A percentile compares a stretch with the other conserved stretches of the same genome.
These are phyloP conservation scores for Phytopythium oedochilum DNA, from an alignment of 352 stramenopile species.

Conservation along the genomic window DNA sequence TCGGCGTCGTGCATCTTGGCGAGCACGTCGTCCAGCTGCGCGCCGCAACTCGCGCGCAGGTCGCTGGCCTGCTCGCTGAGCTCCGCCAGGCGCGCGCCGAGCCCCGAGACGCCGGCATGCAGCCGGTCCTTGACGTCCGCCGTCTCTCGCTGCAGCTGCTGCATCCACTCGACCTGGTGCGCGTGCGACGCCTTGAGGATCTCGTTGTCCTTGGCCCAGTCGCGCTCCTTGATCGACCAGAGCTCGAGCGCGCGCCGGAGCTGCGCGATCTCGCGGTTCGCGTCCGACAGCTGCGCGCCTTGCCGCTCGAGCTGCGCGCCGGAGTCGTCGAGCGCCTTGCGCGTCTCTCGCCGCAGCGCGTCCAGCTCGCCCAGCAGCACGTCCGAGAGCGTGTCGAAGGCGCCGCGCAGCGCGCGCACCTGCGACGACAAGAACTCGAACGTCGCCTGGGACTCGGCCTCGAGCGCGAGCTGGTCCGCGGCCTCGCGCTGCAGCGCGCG, in stretches of 20 bases:
- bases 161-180: slow-evolving; percentile 86
- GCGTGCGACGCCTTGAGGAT: slow-evolving; percentile 79
- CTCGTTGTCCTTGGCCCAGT: slow-evolving; percentile 85
- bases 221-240: slow-evolving; percentile 75
- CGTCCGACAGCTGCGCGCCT: slow-evolving; percentile 51
- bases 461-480: slow-evolving; percentile 64
- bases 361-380: slow-evolving; percentile 75
- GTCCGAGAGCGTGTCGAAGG: slow-evolving; percentile 78
- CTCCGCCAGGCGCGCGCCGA: slow-evolving; percentile 43
- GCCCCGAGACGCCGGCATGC: slow-evolving; percentile 24
- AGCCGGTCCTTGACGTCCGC: slow-evolving; percentile 76
- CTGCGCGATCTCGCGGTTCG: slow-evolving; percentile 62
- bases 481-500: slow-evolving; percentile 74
- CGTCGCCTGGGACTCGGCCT: slow-evolving; percentile 78
- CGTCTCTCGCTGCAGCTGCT: slow-evolving; percentile 75
- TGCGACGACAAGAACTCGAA: slow-evolving; percentile 82
- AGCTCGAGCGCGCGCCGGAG: slow-evolving; percentile 75
- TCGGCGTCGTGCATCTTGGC: slow-evolving; percentile 60
- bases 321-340: slow-evolving; percentile 51
- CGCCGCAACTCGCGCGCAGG: slow-evolving; percentile 63
- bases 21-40: slow-evolving; percentile 61
- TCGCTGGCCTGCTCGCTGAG: slow-evolving; percentile 65
- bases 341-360: slow-evolving; percentile 58
- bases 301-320: slow-evolving; percentile 55
- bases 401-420: slow-evolving; percentile 62